A percentile compares a stretch with the other conserved stretches of the same genome.
These are phyloP conservation scores for Rhazya stricta DNA, from an alignment of 257 asterid genomes.

Conservation along the genomic window DNA sequence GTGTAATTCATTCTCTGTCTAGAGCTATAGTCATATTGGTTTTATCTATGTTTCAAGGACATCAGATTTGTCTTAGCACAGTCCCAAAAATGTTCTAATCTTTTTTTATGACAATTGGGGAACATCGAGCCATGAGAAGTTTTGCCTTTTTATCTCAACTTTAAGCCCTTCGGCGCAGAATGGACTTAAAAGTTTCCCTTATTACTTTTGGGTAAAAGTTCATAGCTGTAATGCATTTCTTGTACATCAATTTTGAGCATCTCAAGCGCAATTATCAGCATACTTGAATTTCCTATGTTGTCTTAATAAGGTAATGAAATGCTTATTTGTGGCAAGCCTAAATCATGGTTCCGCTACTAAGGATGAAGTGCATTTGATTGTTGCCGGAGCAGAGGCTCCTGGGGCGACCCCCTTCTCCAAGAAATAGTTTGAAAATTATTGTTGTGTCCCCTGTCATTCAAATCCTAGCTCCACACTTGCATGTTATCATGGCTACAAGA, in stretches of 20 bases:
- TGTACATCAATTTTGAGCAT: neutral
- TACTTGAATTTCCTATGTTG: neutral
- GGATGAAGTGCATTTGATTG: neutral
- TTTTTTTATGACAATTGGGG: neutral
- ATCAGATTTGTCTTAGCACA: no score
- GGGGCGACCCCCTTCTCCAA: no score
- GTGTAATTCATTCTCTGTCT: neutral
- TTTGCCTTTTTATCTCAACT: neutral
- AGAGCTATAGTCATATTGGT: neutral
- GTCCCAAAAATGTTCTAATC: no score
- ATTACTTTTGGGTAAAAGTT: neutral
- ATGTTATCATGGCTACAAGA: neutral
- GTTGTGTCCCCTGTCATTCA: neutral
- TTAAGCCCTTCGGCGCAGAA: neutral
- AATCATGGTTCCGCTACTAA: neutral
- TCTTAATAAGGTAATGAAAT: neutral
- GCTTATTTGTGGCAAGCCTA: neutral
- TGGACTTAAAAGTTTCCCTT: neutral
- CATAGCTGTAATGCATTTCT: neutral
- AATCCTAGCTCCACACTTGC: neutral
- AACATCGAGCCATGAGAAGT: constrained; percentile 1
- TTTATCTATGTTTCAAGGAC: no score
- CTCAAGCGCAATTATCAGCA: neutral
- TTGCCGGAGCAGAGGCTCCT: neutral
- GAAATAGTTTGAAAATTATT: no score